phyloP scores from a whole-genome alignment of 306 rosid species.

The Malus fusca region DNA sequence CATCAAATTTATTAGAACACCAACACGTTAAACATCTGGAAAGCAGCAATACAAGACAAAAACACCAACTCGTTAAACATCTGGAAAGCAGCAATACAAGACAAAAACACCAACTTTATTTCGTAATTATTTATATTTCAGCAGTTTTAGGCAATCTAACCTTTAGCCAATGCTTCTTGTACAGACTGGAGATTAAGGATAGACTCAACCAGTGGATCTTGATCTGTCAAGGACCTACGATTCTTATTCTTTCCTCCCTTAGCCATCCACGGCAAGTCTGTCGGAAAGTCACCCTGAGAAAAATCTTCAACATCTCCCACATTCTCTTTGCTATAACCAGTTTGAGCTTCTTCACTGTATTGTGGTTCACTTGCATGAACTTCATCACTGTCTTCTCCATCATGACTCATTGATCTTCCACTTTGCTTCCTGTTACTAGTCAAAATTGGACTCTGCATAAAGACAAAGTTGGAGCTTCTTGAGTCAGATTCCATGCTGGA shows the following conservation, averaged over 20 bases:
- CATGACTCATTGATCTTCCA: slow-evolving; percentile 33
- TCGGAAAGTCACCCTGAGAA: slow-evolving; percentile 39
- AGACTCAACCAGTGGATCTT: slow-evolving; percentile 64
- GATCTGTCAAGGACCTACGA: slow-evolving; percentile 30
- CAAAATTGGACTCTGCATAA: slow-evolving; percentile 39
- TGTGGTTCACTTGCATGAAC: slow-evolving; percentile 44
- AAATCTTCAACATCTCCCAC: slow-evolving; percentile 42
- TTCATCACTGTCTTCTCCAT: slow-evolving; percentile 51
- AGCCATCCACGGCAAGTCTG: slow-evolving; percentile 40
- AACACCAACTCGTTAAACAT: neutral
- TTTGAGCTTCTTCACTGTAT: slow-evolving; percentile 47
- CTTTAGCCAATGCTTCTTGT: slow-evolving; percentile 77
- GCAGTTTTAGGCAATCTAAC: slow-evolving; percentile 29
- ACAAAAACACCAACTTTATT: neutral
- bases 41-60: neutral
- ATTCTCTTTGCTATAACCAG: slow-evolving; percentile 39
- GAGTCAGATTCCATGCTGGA: slow-evolving; percentile 91
- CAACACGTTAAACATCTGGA: neutral
- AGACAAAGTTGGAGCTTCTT: slow-evolving; percentile 59
- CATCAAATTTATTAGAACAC: neutral
- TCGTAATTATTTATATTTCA: neutral
- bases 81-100: neutral
- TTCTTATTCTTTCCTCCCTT: slow-evolving; percentile 46
- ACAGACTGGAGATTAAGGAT: slow-evolving; percentile 58
- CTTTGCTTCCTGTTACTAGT: slow-evolving; percentile 58